Base-by-base conservation (phyloP, 2,329 filamentous ascomycete genomes). In the Microcyclospora tardicrescens region DNA sequence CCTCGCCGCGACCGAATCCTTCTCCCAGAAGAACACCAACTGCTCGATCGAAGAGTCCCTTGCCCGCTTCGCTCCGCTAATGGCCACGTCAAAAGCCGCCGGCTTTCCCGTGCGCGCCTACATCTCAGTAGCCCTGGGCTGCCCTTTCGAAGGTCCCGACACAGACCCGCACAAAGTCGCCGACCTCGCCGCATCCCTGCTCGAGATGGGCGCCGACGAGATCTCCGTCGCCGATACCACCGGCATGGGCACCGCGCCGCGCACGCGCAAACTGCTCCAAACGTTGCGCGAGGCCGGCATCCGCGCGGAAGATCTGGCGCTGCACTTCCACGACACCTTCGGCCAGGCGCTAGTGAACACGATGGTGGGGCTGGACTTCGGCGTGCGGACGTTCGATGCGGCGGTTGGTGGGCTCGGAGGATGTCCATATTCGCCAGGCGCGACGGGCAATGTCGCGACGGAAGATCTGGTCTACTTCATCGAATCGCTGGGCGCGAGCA, bases 261-360 rank as follows among this genome's bases (percentile, higher is more conserved):
- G 75, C 40, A 84, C 80, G 2, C 65, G 68, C 39, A 72, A 75
- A 40, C 64, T 86, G 34, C 65, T 86, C 41, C 69, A 70, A 46
- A 77, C 77, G 40, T 64, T 85, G 60, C 61, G 68, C 8, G 71
- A 75, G 1, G 81, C 80, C 2, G 80, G 79, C 0, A 71, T 93
- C 13, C 70, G 79, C 14, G 72, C 71, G 39, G 75, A 78, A 50
- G 79, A 83, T 51, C 62, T 93, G 10, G 83, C 83, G 0, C 77
- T 87, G 64, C 85, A 93, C 60, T 89, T 93, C 53, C 85, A 93
- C 59, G 84, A 93, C 55, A 93, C 85, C 1, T 89, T 86, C 55
- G 84, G 84, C 1, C 81, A 86, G 64, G 84, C 84, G 1, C 66
- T 89, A n/a, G 79, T 85, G 6, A 93, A 93, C 55, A 79, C 79